Evolutionary conservation across 306 rosid genomes (phyloP), one percentile per base, ranked within the genome.

Genomic region (Styphnolobium japonicum): DNA sequence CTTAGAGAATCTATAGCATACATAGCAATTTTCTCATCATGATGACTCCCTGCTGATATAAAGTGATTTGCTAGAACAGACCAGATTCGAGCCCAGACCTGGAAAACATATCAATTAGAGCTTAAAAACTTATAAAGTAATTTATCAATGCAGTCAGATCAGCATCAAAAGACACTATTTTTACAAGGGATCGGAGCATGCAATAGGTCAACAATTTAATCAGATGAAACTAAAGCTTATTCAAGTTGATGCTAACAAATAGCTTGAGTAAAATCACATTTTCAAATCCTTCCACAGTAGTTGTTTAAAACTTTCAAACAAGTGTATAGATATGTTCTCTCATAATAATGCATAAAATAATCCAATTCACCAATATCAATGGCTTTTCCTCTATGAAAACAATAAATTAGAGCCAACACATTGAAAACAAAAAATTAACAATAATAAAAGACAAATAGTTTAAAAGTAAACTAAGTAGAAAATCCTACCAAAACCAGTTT

Each of bases 81-180:
- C 99, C 99, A 96, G 81, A 96, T 96, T 87, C 94, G 86, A 87
- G 99, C 99, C 99, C 99, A 96, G 80, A 96, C 98, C 99, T 96
- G 90, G 65, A 87, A 85, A 76, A 79, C 22, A 66, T 33, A 74
- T 62, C 21, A 83, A 31, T 65, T 56, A 52, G 75, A 76, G 81
- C 53, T 80, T 60, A 75, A 74, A 86, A 84, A 31, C 4, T 58
- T 82, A 29, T 7, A 55, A 53, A 29, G 36, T 8, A 25, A 43
- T 29, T 8, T 42, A 43, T 10, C 40, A 21, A 79, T 34, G 57
- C 57, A 68, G 33, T 58, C 42, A 64, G 55, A 53, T 75, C 29
- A 77, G 80, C 27, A 86, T 75, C 49, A 52, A 25, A 72, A 77
- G 57, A 62, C 16, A 49, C 27, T 21, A 69, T 51, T 34, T 43